A percentile compares a stretch with the other conserved stretches of the same genome.
These are phyloP conservation scores for Colletotrichum coccodes DNA, from an alignment of 2,329 filamentous ascomycete species.

Conservation along the genomic window DNA sequence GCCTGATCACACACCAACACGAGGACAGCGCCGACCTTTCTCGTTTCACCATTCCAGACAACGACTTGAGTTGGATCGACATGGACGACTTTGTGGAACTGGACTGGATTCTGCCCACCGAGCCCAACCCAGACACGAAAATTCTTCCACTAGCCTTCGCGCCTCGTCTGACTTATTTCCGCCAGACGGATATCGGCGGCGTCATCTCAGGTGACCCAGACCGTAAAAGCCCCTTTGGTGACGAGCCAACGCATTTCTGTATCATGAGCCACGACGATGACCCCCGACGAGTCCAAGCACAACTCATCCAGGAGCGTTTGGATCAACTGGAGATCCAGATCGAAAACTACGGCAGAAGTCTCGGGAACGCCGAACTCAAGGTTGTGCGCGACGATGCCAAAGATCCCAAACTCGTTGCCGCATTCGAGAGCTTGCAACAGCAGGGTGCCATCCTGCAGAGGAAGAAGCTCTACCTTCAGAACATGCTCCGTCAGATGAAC, in stretches of 20 bases:
- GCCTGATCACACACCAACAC: slow-evolving; percentile 63
- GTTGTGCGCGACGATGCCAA: slow-evolving; percentile 61
- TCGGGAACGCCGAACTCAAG: slow-evolving; percentile 81
- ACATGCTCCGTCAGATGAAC: slow-evolving; percentile 64
- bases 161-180: slow-evolving; percentile 96
- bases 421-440: slow-evolving; percentile 68
- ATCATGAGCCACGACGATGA: slow-evolving; percentile 94
- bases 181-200: slow-evolving; percentile 91
- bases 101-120: slow-evolving; percentile 93
- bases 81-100: slow-evolving; percentile 99
- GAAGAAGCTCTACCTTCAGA: slow-evolving; percentile 68
- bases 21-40: slow-evolving; percentile 77
- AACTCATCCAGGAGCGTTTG: slow-evolving; percentile 84
- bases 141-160: slow-evolving; percentile 93
- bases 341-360: slow-evolving; percentile 74
- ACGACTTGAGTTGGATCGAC: slow-evolving; percentile 96
- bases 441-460: slow-evolving; percentile 67
- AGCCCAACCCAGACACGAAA: slow-evolving; percentile 91
- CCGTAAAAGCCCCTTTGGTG: slow-evolving; percentile 87
- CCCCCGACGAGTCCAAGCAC: slow-evolving; percentile 86
- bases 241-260: slow-evolving; percentile 93
- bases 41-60: slow-evolving; percentile 93
- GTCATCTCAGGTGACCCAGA: slow-evolving; percentile 83
- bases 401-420: slow-evolving; percentile 61
- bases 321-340: slow-evolving; percentile 83